These are phyloP conservation scores for Magnolia kwangsiensis DNA, from an alignment of 164 flowering plant genomes.

Conservation along the genomic window DNA sequence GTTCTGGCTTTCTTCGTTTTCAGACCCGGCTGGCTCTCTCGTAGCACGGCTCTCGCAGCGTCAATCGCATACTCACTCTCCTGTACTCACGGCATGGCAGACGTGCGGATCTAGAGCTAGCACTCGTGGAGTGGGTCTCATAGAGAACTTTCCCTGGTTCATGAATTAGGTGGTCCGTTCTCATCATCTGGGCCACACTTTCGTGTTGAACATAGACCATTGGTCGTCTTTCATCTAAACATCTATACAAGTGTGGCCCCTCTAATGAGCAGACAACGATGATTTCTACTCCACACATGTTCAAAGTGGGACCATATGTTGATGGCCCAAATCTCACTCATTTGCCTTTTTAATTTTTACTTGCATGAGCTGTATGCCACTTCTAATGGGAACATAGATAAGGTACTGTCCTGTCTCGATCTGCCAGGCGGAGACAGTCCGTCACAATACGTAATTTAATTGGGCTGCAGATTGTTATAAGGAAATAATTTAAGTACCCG, in stretches of 20 bases:
- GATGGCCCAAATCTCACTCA: too few relatives aligned
- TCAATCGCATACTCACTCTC: slow-evolving; percentile 17
- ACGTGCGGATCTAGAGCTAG: not conserved
- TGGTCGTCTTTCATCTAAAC: too few relatives aligned
- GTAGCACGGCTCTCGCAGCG: too few relatives aligned
- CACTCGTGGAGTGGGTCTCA: not conserved
- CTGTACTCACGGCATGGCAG: not conserved
- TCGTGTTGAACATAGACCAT: not conserved
- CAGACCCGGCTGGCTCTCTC: slow-evolving; percentile 28
- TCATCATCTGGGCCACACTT: not conserved
- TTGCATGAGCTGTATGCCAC: too few relatives aligned
- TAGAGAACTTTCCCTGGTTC: not conserved
- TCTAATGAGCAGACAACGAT: too few relatives aligned
- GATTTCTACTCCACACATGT: not conserved
- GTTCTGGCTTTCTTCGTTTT: slow-evolving; percentile 63
- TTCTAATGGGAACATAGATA: too few relatives aligned
- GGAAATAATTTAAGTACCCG: too few relatives aligned
- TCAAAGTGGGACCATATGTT: not conserved
- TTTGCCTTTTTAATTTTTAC: too few relatives aligned
- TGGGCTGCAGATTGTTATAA: too few relatives aligned
- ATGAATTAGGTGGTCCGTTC: not conserved
- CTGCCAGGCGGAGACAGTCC: too few relatives aligned
- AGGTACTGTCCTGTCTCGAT: too few relatives aligned
- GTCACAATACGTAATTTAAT: too few relatives aligned
- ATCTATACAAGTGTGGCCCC: not conserved